A percentile compares a stretch with the other conserved stretches of the same genome.
phyloP scores from a whole-genome alignment of 257 asterid species.

The Plantago major region DNA sequence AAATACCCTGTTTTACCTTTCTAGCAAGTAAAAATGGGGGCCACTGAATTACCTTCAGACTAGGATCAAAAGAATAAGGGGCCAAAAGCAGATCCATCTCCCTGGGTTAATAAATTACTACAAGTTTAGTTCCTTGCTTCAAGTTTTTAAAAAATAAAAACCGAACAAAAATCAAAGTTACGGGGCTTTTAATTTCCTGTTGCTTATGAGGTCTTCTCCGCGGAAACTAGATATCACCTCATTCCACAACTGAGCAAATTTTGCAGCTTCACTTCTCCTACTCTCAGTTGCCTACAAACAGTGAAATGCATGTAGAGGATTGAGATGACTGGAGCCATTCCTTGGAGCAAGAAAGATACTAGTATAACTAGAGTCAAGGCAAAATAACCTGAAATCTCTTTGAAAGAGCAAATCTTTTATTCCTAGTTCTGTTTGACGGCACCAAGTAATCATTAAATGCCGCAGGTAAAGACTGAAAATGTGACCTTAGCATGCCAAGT shows the following conservation, averaged over 20 bases:
- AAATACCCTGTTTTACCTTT: constrained; percentile 49
- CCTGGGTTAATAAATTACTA: constrained; percentile 44
- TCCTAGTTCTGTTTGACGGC: constrained; percentile 64
- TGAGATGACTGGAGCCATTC: constrained; percentile 12
- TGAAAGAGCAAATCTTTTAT: constrained; percentile 61
- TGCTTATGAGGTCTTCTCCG: constrained; percentile 93
- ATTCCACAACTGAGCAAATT: constrained; percentile 76
- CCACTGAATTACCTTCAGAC: constrained; percentile 84
- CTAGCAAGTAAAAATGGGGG: constrained; percentile 97
- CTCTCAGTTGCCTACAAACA: constrained; percentile 54
- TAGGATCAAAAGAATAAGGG: constrained; percentile 91
- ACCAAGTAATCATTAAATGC: constrained; percentile 80
- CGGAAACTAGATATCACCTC: constrained; percentile 63
- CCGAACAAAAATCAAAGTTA: constrained; percentile 13
- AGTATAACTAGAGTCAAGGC: constrained; percentile 19
- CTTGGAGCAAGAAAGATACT: constrained; percentile 11
- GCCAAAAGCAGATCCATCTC: constrained; percentile 98
- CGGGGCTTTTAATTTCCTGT: constrained; percentile 52
- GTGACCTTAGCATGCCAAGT: constrained; percentile 80
- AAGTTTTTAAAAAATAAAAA: constrained; percentile 2
- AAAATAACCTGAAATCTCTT: constrained; percentile 55
- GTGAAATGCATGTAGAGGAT: constrained; percentile 11
- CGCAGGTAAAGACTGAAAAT: constrained; percentile 81
- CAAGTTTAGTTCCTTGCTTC: constrained; percentile 31
- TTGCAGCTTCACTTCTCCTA: constrained; percentile 84